Percentiles rank a stretch among this genome's conserved stretches.
Conservation (phyloP, 2,329 filamentous ascomycete species). For the Fusarium aywerte region DNA sequence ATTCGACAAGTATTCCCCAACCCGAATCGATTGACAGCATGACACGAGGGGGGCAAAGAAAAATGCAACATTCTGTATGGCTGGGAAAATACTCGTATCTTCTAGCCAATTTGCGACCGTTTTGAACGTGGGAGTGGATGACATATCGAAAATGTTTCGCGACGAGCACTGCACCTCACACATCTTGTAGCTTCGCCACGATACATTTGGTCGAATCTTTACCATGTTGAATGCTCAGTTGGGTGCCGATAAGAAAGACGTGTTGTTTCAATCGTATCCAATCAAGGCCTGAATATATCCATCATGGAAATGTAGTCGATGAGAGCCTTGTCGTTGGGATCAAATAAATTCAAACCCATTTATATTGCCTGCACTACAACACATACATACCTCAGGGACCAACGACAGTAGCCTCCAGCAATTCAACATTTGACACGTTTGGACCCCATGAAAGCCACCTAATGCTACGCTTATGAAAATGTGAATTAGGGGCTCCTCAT, state of each 20-base stretch:
- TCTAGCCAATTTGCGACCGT: background rate
- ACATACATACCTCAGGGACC: background rate
- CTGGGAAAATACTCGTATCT: background rate
- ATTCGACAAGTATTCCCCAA: background rate
- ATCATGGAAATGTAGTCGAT: background rate
- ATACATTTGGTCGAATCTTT: no score
- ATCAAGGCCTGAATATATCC: background rate
- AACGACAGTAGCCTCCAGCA: background rate
- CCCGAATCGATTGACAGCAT: background rate
- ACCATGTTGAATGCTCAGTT: background rate
- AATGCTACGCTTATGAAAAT: background rate
- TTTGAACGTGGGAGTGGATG: background rate
- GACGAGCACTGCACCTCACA: background rate
- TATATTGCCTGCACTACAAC: background rate
- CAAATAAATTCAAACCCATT: background rate
- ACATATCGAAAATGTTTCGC: background rate
- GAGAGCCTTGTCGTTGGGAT: background rate
- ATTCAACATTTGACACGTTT: conserved; percentile 1
- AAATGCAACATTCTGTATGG: background rate
- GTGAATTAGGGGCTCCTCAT: background rate
- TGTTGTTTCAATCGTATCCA: background rate
- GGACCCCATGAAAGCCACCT: background rate
- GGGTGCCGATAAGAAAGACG: background rate
- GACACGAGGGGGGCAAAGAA: background rate
- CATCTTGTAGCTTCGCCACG: background rate